phyloP scores from a whole-genome alignment of 306 rosid genomes.

The Glycine tomentella region DNA sequence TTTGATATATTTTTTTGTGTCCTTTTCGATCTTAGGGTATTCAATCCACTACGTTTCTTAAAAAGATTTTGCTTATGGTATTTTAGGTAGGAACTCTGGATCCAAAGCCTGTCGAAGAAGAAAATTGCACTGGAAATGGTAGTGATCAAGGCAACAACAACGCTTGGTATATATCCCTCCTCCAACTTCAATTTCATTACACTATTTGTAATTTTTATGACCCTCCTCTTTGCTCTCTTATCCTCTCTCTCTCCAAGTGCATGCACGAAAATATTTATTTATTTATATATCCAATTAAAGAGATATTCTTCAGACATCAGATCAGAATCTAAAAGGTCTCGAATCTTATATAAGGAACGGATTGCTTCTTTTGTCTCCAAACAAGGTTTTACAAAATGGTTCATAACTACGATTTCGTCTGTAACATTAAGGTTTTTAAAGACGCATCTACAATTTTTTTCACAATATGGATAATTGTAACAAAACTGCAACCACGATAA shows the following conservation, averaged over 20 bases:
- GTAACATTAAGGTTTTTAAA: neutral
- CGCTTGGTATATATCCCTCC: constrained; percentile 31
- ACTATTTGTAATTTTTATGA: neutral
- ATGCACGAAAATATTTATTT: constrained; percentile 48
- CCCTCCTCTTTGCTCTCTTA: neutral
- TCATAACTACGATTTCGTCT: neutral
- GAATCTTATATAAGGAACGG: neutral
- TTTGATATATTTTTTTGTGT: neutral
- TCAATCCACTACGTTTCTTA: neutral
- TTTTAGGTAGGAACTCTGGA: constrained; percentile 61
- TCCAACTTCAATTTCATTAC: neutral
- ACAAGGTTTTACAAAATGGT: neutral
- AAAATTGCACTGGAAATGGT: constrained; percentile 66
- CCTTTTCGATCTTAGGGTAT: constrained; percentile 42
- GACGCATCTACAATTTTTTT: neutral
- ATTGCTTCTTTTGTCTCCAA: constrained; percentile 27
- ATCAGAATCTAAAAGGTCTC: constrained; percentile 45
- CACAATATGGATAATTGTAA: neutral
- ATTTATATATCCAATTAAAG: constrained; percentile 24
- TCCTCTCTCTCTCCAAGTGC: neutral
- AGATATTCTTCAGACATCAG: constrained; percentile 39
- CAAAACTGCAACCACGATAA: neutral
- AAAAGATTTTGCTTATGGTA: neutral
- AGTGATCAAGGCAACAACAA: constrained; percentile 68
- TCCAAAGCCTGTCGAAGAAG: constrained; percentile 66